These are phyloP conservation scores for Cinchona pubescens DNA, from an alignment of 257 asterid genomes.

Conservation along the genomic window DNA sequence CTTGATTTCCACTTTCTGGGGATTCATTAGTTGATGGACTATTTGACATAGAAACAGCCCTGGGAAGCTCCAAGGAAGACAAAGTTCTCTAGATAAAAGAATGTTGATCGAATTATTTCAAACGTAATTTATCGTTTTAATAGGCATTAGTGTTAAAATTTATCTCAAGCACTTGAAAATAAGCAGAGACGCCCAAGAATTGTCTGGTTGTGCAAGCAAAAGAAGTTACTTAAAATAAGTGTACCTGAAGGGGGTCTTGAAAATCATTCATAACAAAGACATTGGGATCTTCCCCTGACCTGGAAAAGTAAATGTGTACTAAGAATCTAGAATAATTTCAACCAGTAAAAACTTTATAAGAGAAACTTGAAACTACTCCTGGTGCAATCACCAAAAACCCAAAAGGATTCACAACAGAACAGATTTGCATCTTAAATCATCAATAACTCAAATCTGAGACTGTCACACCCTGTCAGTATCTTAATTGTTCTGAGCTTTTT, in stretches of 20 bases:
- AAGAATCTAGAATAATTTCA: conserved; percentile 7
- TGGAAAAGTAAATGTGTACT: conserved; percentile 35
- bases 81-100: conserved; percentile 61
- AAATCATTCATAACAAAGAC: conserved; percentile 92
- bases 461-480: neutral
- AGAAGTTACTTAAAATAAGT: conserved; percentile 19
- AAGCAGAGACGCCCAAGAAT: neutral
- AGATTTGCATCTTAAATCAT: neutral
- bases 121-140: neutral
- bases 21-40: conserved; percentile 48
- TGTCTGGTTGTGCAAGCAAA: conserved; percentile 4
- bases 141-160: neutral
- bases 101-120: conserved; percentile 5
- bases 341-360: neutral
- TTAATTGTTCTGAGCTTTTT: neutral
- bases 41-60: conserved; percentile 59
- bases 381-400: neutral
- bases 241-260: conserved; percentile 93
- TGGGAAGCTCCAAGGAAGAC: conserved; percentile 89
- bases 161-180: neutral
- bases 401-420: neutral
- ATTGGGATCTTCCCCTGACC: conserved; percentile 96
- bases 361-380: neutral
- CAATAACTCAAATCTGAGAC: neutral
- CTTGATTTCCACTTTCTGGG: conserved; percentile 39